Evolutionary conservation across 371 early-diverging fungal species (phyloP), one percentile per base, ranked within the genome.

Genomic region (Funneliformis caledonium): DNA sequence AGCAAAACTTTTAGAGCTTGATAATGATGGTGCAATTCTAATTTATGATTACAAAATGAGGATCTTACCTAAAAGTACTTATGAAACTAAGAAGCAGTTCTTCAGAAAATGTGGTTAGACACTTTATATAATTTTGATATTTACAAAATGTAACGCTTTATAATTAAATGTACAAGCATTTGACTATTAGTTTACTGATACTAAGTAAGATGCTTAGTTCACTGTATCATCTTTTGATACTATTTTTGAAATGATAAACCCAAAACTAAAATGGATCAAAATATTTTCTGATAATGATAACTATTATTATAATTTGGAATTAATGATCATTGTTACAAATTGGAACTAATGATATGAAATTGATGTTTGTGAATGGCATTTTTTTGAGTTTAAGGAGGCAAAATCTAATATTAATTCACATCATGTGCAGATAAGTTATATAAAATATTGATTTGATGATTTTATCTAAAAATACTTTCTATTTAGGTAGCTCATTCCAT

Each of bases 401-500:
- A 56, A 56, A 56, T 14, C 56, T 19, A 56, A 1, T 56, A 2
- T 56, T 56, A 5, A 56, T 56, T 56, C 56, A 64, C 64, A 64
- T 9, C 64, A 64, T 64, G 2, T 12, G 22, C 7, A 64, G 26
- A 12, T 64, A 64, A 64, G 26, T 9, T 64, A n/a, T 64, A 26
- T 64, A 26, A 64, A 64, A 64, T n/a, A n/a, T 14, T n/a, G 9
- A 26, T 26, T 26, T 26, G 26, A 26, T 26, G 0, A n/a, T n/a
- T 64, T n/a, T 7, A 5, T n/a, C 9, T 64, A 64, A 64, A 64
- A 9, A 5, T 2, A n/a, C 2, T 37, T 37, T 37, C 37, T 0
- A 2, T 37, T 56, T 37, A 68, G 68, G 43, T 68, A 68, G 31
- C 68, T 3, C 68, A 68, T 68, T 33, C 68, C 3, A 68, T 68